phyloP scores from a whole-genome alignment of 1,284 basidiomycete species.

The Malassezia vespertilionis region DNA sequence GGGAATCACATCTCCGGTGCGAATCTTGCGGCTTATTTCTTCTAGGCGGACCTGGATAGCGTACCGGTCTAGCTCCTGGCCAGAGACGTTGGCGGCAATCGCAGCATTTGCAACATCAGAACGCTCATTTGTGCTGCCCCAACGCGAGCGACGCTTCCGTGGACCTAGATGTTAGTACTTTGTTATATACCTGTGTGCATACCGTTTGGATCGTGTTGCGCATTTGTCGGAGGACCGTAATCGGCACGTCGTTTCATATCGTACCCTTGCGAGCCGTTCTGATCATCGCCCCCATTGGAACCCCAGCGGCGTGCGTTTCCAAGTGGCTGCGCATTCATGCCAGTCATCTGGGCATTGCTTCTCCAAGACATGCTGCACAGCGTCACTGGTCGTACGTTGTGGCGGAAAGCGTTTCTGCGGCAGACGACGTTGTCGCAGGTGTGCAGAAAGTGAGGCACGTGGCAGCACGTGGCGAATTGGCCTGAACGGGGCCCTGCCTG shows the following conservation, averaged over 20 bases:
- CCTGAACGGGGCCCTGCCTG: no score
- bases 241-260: constrained; percentile 1
- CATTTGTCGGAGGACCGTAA: neutral
- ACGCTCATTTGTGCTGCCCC: constrained; percentile 38
- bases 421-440: no score
- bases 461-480: constrained; percentile 5
- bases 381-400: neutral
- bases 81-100: constrained; percentile 33
- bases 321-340: constrained; percentile 43
- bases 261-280: neutral
- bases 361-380: constrained; percentile 40
- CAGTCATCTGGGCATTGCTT: constrained; percentile 39
- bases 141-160: constrained; percentile 41
- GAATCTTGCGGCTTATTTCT: constrained; percentile 89
- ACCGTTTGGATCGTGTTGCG: neutral
- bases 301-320: constrained; percentile 36
- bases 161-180: constrained; percentile 15
- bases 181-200: neutral
- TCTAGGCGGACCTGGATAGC: constrained; percentile 59
- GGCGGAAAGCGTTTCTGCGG: neutral
- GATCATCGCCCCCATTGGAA: constrained; percentile 17
- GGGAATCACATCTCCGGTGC: constrained; percentile 86
- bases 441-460: no score
- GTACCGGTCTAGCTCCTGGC: constrained; percentile 42
- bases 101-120: constrained; percentile 34